A percentile compares a stretch with the other conserved stretches of the same genome.
These are phyloP conservation scores for Fomitiporia mediterranea DNA, from an alignment of 1,284 basidiomycete species.

Conservation along the genomic window DNA sequence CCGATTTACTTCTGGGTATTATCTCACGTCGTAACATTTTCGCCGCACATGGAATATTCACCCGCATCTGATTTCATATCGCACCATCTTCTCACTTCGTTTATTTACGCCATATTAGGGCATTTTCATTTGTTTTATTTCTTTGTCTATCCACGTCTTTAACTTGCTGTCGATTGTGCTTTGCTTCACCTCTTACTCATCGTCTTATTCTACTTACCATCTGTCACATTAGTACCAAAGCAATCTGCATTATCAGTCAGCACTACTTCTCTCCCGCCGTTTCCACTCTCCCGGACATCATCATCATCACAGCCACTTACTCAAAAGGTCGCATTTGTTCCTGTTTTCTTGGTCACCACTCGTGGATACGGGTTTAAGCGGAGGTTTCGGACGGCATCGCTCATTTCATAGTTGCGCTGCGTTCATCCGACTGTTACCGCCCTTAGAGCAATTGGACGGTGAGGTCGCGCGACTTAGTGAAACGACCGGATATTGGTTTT, in stretches of 20 bases:
- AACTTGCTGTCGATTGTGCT: slow-evolving; percentile 15
- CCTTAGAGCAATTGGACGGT: no score
- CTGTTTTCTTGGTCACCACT: background rate
- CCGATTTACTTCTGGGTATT: background rate
- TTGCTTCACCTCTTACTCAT: background rate
- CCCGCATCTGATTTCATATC: slow-evolving; percentile 3
- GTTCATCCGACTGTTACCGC: no score
- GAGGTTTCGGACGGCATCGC: no score
- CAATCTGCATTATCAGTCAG: slow-evolving; percentile 1
- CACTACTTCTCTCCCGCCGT: background rate
- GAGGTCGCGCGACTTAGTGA: no score
- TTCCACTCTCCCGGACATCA: background rate
- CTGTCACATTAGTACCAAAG: slow-evolving; percentile 1
- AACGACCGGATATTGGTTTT: no score
- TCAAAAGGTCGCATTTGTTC: background rate
- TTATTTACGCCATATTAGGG: background rate
- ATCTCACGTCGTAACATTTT: background rate
- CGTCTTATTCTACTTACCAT: background rate
- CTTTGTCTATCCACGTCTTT: background rate
- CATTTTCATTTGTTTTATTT: background rate
- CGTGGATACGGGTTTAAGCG: background rate
- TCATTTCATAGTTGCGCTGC: no score
- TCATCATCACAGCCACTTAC: background rate
- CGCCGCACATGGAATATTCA: slow-evolving; percentile 8
- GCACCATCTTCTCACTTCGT: background rate